Evolutionary conservation across 2,329 filamentous ascomycete genomes (phyloP).

Genomic region (Rugonectria rugulosa): DNA sequence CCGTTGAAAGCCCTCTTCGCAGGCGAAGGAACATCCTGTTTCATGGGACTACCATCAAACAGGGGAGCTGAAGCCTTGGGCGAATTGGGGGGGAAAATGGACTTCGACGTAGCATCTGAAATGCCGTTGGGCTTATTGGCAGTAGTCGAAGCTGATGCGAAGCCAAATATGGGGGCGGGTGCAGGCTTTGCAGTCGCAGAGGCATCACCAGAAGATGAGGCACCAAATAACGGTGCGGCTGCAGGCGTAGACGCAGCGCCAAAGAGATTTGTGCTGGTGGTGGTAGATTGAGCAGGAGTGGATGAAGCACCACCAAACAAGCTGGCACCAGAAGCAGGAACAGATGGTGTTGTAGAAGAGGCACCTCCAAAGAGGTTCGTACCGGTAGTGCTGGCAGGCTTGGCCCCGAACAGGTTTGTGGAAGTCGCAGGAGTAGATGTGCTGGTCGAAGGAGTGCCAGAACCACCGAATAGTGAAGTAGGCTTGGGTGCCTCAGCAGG

Average conservation of each 20-base stretch:
- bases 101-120: conserved; percentile 41
- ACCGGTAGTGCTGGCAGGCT: conserved; percentile 33
- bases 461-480: conserved; percentile 44
- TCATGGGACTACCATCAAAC: conserved; percentile 54
- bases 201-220: neutral
- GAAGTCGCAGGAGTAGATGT: conserved; percentile 26
- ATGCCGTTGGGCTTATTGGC: conserved; percentile 40
- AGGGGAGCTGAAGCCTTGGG: conserved; percentile 40
- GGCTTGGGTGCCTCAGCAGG: conserved; percentile 34
- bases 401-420: conserved; percentile 36
- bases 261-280: no score
- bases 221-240: no score
- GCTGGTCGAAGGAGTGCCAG: conserved; percentile 21
- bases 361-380: conserved; percentile 43
- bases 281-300: conserved; percentile 33
- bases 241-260: no score
- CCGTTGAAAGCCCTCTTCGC: conserved; percentile 46
- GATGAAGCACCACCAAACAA: conserved; percentile 24
- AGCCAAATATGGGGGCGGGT: conserved; percentile 45
- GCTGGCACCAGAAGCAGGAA: conserved; percentile 42
- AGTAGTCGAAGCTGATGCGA: conserved; percentile 38
- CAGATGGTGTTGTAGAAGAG: conserved; percentile 30
- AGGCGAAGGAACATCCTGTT: conserved; percentile 51
- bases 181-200: conserved; percentile 30
- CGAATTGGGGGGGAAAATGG: conserved; percentile 50